Conservation (phyloP, 768 basidiomycete genomes). For the Collybiopsis luxurians region DNA sequence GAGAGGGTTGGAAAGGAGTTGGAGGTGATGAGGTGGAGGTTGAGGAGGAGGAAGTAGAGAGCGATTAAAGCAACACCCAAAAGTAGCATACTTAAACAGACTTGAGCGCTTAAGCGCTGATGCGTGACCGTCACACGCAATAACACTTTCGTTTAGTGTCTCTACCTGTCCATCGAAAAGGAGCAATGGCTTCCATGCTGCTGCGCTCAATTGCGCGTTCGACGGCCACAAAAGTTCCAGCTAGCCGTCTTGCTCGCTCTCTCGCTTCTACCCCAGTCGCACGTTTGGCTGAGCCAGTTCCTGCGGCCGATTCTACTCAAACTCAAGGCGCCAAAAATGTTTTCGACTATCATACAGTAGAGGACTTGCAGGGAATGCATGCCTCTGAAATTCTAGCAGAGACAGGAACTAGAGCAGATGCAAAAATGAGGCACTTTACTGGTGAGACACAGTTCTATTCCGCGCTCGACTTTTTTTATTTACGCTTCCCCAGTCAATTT, state of each 20-base stretch:
- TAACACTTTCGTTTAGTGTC: background rate
- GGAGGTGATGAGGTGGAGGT: slow-evolving; percentile 16
- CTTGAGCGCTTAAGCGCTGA: too few relatives aligned
- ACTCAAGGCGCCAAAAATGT: slow-evolving; percentile 38
- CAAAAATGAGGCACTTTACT: slow-evolving; percentile 91
- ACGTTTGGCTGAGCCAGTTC: slow-evolving; percentile 27
- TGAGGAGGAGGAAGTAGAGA: slow-evolving; percentile 26
- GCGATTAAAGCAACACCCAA: slow-evolving; percentile 14
- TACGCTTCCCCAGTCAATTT: slow-evolving; percentile 82
- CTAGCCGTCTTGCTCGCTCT: slow-evolving; percentile 30
- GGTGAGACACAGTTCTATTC: slow-evolving; percentile 44
- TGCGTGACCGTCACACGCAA: background rate
- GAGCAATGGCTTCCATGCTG: slow-evolving; percentile 59
- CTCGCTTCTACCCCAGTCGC: slow-evolving; percentile 33
- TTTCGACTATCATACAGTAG: slow-evolving; percentile 72
- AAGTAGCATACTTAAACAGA: too few relatives aligned
- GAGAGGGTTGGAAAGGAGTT: slow-evolving; percentile 16
- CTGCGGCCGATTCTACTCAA: slow-evolving; percentile 25
- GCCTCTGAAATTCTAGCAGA: slow-evolving; percentile 81
- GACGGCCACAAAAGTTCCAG: slow-evolving; percentile 21
- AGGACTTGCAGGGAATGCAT: slow-evolving; percentile 79
- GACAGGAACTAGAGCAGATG: slow-evolving; percentile 64
- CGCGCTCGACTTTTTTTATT: background rate
- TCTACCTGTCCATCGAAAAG: background rate
- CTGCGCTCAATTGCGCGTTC: slow-evolving; percentile 60